A percentile compares a stretch with the other conserved stretches of the same genome.
These are phyloP conservation scores for Starmera dryadoides DNA, from an alignment of 805 yeast species.

Conservation along the genomic window DNA sequence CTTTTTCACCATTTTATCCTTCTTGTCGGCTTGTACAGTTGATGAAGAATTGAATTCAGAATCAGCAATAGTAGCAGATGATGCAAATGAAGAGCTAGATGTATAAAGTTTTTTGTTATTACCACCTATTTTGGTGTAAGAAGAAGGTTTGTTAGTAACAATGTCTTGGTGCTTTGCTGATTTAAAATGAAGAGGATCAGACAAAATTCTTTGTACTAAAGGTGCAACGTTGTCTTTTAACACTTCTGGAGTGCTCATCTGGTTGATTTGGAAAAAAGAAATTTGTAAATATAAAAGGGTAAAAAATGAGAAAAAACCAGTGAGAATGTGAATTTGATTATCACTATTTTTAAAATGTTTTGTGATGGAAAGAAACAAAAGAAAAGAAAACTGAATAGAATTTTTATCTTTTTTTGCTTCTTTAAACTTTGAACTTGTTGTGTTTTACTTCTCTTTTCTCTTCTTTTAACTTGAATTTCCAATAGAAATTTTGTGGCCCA, in stretches of 20 bases:
- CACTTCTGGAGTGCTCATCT: conserved; percentile 18
- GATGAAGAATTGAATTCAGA: background rate
- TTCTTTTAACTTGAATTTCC: too few relatives aligned
- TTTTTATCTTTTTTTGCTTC: too few relatives aligned
- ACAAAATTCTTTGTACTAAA: conserved; percentile 52
- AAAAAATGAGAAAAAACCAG: too few relatives aligned
- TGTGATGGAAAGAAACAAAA: too few relatives aligned
- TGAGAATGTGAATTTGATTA: too few relatives aligned
- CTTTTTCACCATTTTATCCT: background rate
- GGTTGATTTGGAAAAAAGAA: background rate
- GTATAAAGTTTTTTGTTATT: too few relatives aligned
- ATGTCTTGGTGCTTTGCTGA: conserved; percentile 51
- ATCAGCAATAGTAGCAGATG: background rate
- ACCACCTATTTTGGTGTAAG: conserved; percentile 32
- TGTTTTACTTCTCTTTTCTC: too few relatives aligned
- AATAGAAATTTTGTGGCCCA: background rate
- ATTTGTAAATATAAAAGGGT: too few relatives aligned
- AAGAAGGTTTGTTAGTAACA: conserved; percentile 35
- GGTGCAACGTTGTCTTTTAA: conserved; percentile 36
- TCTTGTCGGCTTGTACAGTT: background rate
- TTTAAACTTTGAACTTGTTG: too few relatives aligned
- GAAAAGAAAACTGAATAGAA: too few relatives aligned
- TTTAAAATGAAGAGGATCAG: conserved; percentile 57
- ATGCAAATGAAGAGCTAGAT: too few relatives aligned
- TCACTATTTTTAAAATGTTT: too few relatives aligned